Evolutionary conservation across 768 basidiomycete species (phyloP).

Genomic region (Pleurotus pulmonarius): DNA sequence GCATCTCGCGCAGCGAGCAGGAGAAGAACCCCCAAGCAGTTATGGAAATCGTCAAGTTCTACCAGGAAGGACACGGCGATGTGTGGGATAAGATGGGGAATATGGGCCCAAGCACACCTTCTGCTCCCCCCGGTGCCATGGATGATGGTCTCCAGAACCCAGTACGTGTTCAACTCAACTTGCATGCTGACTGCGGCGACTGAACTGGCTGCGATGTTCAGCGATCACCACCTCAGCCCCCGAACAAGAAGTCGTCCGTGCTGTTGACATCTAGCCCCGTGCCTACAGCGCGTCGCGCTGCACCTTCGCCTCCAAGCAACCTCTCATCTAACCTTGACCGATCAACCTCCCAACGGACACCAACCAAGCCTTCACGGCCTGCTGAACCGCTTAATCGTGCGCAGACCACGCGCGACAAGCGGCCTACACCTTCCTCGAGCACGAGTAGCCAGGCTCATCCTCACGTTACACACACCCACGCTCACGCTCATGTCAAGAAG

Average conservation of each 20-base stretch:
- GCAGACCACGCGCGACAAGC: slow-evolving; percentile 65
- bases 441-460: slow-evolving; percentile 21
- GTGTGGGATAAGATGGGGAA: slow-evolving; percentile 85
- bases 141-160: slow-evolving; percentile 55
- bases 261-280: slow-evolving; percentile 28
- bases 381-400: slow-evolving; percentile 54
- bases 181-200: too few species aligned
- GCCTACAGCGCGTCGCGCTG: slow-evolving; percentile 68
- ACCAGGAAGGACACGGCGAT: slow-evolving; percentile 82
- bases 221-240: slow-evolving; percentile 50
- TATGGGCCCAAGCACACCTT: slow-evolving; percentile 31
- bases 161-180: slow-evolving; percentile 32
- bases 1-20: slow-evolving; percentile 91
- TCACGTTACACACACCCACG: slow-evolving; percentile 3
- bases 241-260: slow-evolving; percentile 33
- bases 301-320: slow-evolving; percentile 66
- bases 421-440: slow-evolving; percentile 24
- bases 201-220: slow-evolving; percentile 13
- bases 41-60: slow-evolving; percentile 98
- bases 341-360: slow-evolving; percentile 80
- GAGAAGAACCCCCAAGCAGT: slow-evolving; percentile 98
- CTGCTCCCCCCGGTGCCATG: slow-evolving; percentile 23
- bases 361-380: slow-evolving; percentile 46
- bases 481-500: slow-evolving; percentile 2
- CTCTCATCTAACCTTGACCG: slow-evolving; percentile 76